phyloP scores from a whole-genome alignment of 176 grass and related monocot genomes.

The Aegilops sharonensis region DNA sequence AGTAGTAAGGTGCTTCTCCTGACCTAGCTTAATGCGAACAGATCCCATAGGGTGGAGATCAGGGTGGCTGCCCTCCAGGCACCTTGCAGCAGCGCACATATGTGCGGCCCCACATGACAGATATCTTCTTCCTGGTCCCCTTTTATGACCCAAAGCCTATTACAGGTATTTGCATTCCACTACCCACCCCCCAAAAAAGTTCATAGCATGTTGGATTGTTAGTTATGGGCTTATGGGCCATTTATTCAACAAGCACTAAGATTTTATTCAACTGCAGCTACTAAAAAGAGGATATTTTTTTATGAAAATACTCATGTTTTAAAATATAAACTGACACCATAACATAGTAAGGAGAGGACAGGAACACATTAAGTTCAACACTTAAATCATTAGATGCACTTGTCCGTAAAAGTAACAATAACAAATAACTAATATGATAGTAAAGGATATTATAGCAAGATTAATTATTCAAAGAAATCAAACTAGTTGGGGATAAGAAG shows the following conservation, averaged over 20 bases:
- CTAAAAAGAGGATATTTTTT: neutral
- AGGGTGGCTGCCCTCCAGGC: neutral
- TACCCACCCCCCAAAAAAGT: neutral
- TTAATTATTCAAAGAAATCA: neutral
- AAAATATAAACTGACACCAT: neutral
- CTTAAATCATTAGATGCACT: neutral
- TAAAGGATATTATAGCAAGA: neutral
- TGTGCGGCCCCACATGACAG: neutral
- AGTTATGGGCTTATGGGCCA: neutral
- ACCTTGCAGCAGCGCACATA: neutral
- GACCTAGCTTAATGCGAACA: too few relatives aligned
- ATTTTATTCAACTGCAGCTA: conserved; percentile 2
- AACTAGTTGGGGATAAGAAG: neutral
- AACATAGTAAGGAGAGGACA: neutral
- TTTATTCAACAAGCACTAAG: neutral
- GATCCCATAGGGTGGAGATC: neutral
- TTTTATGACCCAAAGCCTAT: neutral
- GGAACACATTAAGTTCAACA: neutral
- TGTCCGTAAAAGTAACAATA: neutral
- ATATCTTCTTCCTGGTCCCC: neutral
- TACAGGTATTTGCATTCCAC: neutral
- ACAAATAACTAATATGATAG: neutral
- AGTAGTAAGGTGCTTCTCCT: too few relatives aligned
- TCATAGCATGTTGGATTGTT: neutral
- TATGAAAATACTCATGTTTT: neutral